Conservation (phyloP, 1,284 basidiomycete genomes). For the Athelia psychrophila region DNA sequence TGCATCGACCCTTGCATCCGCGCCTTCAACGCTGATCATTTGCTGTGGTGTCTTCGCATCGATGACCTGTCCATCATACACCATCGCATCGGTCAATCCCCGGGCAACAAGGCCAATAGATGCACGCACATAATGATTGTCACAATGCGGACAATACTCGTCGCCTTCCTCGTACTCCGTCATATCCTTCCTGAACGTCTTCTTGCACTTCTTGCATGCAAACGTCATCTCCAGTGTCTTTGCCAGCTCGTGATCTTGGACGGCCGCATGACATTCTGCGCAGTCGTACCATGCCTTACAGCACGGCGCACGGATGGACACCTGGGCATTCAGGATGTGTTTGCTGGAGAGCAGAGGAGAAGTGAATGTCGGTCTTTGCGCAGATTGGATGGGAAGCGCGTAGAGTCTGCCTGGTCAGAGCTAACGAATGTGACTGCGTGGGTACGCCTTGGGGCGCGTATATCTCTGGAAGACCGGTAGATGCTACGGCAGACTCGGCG, state of each 20-base stretch:
- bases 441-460: no score
- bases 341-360: slow-evolving; percentile 55
- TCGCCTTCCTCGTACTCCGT: slow-evolving; percentile 89
- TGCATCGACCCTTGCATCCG: slow-evolving; percentile 85
- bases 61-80: slow-evolving; percentile 80
- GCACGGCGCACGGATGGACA: slow-evolving; percentile 90
- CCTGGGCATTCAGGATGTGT: slow-evolving; percentile 92
- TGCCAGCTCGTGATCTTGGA: slow-evolving; percentile 68
- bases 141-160: slow-evolving; percentile 97
- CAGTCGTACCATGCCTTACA: slow-evolving; percentile 97
- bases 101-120: background rate
- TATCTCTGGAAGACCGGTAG: no score
- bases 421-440: no score
- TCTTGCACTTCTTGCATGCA: slow-evolving; percentile 97
- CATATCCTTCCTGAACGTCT: slow-evolving; percentile 97
- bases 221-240: slow-evolving; percentile 92
- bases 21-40: slow-evolving; percentile 83
- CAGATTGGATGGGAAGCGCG: no score
- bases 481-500: no score
- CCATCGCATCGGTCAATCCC: background rate
- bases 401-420: no score
- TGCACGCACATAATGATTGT: slow-evolving; percentile 91
- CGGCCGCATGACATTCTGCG: slow-evolving; percentile 90
- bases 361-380: background rate
- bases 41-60: slow-evolving; percentile 92